Evolutionary conservation across 129 eudicot genomes (phyloP).

Genomic region (Tanacetum coccineum): DNA sequence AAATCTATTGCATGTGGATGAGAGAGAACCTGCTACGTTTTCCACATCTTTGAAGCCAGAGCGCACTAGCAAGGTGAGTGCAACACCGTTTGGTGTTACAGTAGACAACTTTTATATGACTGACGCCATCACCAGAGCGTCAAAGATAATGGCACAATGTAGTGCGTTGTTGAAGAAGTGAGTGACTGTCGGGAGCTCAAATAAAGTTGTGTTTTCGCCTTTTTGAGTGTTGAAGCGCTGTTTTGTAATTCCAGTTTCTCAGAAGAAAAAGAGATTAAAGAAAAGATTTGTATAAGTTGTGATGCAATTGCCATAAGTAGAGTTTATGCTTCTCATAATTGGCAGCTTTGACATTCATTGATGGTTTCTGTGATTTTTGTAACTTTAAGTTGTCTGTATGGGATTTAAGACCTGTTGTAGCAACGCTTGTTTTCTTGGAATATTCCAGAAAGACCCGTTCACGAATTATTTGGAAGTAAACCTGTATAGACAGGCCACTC

Average conservation of each 20-base stretch:
- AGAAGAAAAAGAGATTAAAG: background rate
- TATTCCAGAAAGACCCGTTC: background rate
- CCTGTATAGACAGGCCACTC: background rate
- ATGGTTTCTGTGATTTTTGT: constrained; percentile 40
- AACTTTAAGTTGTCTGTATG: constrained; percentile 3
- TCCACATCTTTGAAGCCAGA: constrained; percentile 65
- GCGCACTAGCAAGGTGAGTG: constrained; percentile 34
- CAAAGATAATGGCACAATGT: constrained; percentile 98
- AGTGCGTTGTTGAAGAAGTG: constrained; percentile 69
- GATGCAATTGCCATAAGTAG: constrained; percentile 30
- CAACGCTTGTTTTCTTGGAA: constrained; percentile 16
- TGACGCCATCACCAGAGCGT: constrained; percentile 87
- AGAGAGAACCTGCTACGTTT: constrained; percentile 71
- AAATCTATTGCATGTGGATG: constrained; percentile 64
- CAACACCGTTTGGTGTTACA: constrained; percentile 53
- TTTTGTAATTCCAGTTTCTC: constrained; percentile 9
- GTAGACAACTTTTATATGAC: constrained; percentile 95
- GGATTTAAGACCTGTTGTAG: constrained; percentile 14
- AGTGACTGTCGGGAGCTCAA: constrained; percentile 9
- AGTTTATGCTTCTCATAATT: constrained; percentile 43
- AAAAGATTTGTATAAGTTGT: constrained; percentile 27
- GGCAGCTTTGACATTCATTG: constrained; percentile 37
- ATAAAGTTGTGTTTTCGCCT: constrained; percentile 20
- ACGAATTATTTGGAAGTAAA: background rate
- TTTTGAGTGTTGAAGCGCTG: constrained; percentile 17